A percentile compares a stretch with the other conserved stretches of the same genome.
phyloP scores from a whole-genome alignment of 2,329 filamentous ascomycete species.

The Rhinocladiella mackenziei region DNA sequence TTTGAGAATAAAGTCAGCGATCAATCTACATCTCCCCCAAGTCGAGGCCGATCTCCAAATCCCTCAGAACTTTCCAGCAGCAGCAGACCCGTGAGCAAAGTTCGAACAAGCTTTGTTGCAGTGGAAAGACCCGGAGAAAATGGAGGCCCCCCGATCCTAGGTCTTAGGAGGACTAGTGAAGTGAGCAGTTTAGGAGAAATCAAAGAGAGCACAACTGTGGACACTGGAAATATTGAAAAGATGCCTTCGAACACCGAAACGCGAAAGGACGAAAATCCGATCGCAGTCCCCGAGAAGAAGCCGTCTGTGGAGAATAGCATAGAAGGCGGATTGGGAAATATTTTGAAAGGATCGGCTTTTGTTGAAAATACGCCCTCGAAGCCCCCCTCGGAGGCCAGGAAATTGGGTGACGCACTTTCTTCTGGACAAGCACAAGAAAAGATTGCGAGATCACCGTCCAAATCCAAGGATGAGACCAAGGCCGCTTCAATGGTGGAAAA shows the following conservation, averaged over 20 bases:
- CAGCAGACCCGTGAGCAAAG: slow-evolving; percentile 66
- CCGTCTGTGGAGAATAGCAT: slow-evolving; percentile 1
- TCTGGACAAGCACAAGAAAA: slow-evolving; percentile 14
- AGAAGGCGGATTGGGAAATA: slow-evolving; percentile 28
- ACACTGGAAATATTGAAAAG: slow-evolving; percentile 7
- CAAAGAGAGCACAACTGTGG: slow-evolving; percentile 26
- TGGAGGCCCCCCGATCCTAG: slow-evolving; percentile 37
- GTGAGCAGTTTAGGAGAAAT: slow-evolving; percentile 30
- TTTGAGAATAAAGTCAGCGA: slow-evolving; percentile 69
- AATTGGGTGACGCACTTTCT: slow-evolving; percentile 12
- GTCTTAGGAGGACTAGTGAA: slow-evolving; percentile 41
- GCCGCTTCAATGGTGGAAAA: slow-evolving; percentile 19
- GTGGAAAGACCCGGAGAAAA: slow-evolving; percentile 53
- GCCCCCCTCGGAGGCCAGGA: slow-evolving; percentile 10
- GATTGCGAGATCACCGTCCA: slow-evolving; percentile 10
- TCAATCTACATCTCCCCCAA: slow-evolving; percentile 58
- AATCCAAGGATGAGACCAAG: slow-evolving; percentile 16
- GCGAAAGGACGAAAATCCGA: slow-evolving; percentile 21
- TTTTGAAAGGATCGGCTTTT: slow-evolving; percentile 34
- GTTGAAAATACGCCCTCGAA: slow-evolving; percentile 23
- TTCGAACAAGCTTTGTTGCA: slow-evolving; percentile 70
- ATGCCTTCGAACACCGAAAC: slow-evolving; percentile 35
- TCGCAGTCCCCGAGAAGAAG: neutral
- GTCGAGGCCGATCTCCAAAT: slow-evolving; percentile 66
- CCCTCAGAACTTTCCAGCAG: slow-evolving; percentile 40